phyloP scores from a whole-genome alignment of 352 stramenopile genomes.

The Phytophthora tentaculata region DNA sequence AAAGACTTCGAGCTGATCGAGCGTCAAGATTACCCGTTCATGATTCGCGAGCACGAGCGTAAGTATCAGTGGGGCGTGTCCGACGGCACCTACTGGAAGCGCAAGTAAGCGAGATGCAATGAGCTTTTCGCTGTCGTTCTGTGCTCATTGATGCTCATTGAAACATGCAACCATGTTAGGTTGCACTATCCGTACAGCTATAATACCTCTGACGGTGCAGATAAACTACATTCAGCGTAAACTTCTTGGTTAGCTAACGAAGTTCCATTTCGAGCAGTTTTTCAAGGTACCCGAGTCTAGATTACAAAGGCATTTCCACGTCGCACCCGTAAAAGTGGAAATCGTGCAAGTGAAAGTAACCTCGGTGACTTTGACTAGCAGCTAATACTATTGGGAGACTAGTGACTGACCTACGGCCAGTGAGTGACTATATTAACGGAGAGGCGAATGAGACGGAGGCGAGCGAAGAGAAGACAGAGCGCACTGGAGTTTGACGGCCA shows the following conservation, averaged over 20 bases:
- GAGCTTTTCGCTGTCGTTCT: not conserved
- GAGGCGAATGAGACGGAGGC: conserved; percentile 36
- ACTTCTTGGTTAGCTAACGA: not conserved
- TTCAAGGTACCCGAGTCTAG: conserved; percentile 35
- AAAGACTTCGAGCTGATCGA: conserved; percentile 83
- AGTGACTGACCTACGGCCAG: conserved; percentile 41
- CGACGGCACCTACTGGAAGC: conserved; percentile 86
- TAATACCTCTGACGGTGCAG: no score
- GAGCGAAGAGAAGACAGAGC: conserved; percentile 22
- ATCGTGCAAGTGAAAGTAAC: conserved; percentile 28
- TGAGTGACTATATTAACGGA: conserved; percentile 45
- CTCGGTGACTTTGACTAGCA: conserved; percentile 36
- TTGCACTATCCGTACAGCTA: no score
- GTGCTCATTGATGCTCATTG: not conserved
- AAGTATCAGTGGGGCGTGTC: conserved; percentile 94
- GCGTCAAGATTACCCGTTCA: conserved; percentile 87
- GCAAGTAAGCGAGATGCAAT: conserved; percentile 44
- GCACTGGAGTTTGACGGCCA: conserved; percentile 15
- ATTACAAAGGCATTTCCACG: conserved; percentile 31
- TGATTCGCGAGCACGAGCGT: conserved; percentile 92
- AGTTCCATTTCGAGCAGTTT: conserved; percentile 3
- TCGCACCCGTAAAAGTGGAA: conserved; percentile 10
- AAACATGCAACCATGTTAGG: not conserved
- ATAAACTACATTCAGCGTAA: no score
- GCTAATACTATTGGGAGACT: conserved; percentile 43